Evolutionary conservation across 176 grass and related monocot species (phyloP).

Genomic region (Hyparrhenia diplandra): DNA sequence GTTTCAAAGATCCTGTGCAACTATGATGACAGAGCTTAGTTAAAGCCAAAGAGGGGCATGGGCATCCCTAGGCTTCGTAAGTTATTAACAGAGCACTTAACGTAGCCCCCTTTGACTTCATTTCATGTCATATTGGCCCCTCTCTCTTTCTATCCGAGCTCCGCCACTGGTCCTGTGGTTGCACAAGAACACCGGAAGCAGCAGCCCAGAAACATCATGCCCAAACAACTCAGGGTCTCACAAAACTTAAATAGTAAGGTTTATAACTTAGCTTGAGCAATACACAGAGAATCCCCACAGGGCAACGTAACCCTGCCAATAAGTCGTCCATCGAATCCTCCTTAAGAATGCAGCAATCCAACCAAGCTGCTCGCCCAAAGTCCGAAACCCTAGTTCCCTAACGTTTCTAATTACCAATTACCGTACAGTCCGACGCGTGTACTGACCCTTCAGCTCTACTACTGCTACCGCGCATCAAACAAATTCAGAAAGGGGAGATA

Average conservation of each 20-base stretch:
- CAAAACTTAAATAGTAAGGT: neutral
- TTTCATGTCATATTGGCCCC: too few relatives aligned
- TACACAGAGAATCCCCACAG: neutral
- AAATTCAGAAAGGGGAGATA: neutral
- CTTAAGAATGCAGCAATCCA: constrained; percentile 21
- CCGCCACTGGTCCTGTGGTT: too few relatives aligned
- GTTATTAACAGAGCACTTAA: too few relatives aligned
- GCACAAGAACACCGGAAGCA: neutral
- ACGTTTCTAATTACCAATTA: neutral
- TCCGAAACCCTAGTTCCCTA: neutral
- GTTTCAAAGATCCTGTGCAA: neutral
- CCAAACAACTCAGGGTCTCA: neutral
- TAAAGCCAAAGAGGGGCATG: too few relatives aligned
- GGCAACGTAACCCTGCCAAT: neutral
- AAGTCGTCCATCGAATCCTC: neutral
- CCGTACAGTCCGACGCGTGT: neutral
- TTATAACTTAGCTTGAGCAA: neutral
- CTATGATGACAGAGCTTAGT: too few relatives aligned
- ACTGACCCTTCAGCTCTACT: neutral
- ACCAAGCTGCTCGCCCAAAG: neutral
- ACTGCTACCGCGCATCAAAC: neutral
- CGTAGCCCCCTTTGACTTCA: too few relatives aligned
- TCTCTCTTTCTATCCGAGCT: too few relatives aligned
- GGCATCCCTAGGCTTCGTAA: too few relatives aligned
- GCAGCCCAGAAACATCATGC: neutral